Evolutionary conservation across 208 protist species (phyloP), one percentile per base, ranked within the genome.

Genomic region (Wallacemonas sp.): DNA sequence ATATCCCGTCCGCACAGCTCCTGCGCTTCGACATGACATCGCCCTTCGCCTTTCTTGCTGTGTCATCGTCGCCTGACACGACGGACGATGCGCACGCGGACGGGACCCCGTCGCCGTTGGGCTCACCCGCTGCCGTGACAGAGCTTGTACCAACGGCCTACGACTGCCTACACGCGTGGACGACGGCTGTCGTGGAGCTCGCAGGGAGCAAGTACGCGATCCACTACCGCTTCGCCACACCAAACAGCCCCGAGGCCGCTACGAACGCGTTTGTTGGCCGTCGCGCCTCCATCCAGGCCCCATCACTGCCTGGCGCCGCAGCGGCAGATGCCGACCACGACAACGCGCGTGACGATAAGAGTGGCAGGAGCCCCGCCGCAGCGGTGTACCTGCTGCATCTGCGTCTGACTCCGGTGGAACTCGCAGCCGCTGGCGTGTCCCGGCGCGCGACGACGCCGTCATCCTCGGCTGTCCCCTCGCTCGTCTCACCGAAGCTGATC

Each of bases 111-210:
- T 6, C 6, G 14, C 36, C 36, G 9, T 14, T 41, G 36, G 9
- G 9, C 36, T 41, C 36, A 14, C 36, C 36, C 36, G 36, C 14
- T 14, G 36, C 36, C 36, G 14, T 41, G 19, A 39, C 30, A 11
- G 8, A 9, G 11, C 17, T 14, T 5, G n/a, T 58, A 3, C 26
- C 52, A 16, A 21, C 38, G 2, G 5, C 8, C 4, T 58, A 58
- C 52, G 52, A 58, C 3, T 58, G 52, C 29, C 32, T 58, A 17
- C 52, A 58, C 29, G 52, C 52, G 16, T 58, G 52, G 52, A 39
- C 52, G 4, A 58, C 52, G 6, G 32, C 34, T 8, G 52, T 58
- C 5, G 52, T 58, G 52, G 32, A 6, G 52, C 52, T 34, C n/a
- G 30, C 16, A 12, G 52, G n/a, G 2, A 17, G 11, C 52, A 58